Base-by-base conservation (phyloP, 108 stramenopile species). In the Asterionellopsis glacialis region DNA sequence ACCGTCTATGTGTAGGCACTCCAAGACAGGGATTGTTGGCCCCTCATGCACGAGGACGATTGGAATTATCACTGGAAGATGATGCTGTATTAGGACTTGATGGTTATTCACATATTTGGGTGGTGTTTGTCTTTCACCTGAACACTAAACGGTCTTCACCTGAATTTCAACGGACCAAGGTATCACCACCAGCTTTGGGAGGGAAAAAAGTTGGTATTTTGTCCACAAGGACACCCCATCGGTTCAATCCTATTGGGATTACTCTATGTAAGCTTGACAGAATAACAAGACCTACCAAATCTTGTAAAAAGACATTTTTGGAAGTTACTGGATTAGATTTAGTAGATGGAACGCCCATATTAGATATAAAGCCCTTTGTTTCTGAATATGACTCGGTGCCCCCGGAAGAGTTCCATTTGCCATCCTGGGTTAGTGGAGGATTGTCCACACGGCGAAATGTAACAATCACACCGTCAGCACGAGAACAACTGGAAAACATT, bases 201-300 rank as follows among this genome's bases (percentile, higher is more conserved):
- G 95, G 97, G 11, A 69, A 78, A 45, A 94, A 85, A 65, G 93
- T 97, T 13, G 98, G 98, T n/a, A 79, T 94, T 25, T 88, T 94
- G 44, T 83, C 96, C 26, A 97, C 97, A 0, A 74, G 98, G n/a
- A 87, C 93, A 43, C 98, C 98, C 2, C 98, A 99, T 74, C 85
- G 97, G 13, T 88, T 88, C 52, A 98, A 97, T 69, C 95, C 90
- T 0, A 79, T 99, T 50, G 97, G 97, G 9, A 76, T 99, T 9
- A 90, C 93, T 14, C 65, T 98, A 33, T 91, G 91, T 57, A 75
- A 78, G 56, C 49, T 98, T 25, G 94, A 93, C 56, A 43, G 61
- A 12, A 73, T 91, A 21, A 15, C 22, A 9, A 58, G 69, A 0
- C 47, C 51, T 1, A 51, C 23, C n/a, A 63, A 70, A 45, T 52